phyloP scores from a whole-genome alignment of 2,329 filamentous ascomycete genomes.

The Colletotrichum phormii region DNA sequence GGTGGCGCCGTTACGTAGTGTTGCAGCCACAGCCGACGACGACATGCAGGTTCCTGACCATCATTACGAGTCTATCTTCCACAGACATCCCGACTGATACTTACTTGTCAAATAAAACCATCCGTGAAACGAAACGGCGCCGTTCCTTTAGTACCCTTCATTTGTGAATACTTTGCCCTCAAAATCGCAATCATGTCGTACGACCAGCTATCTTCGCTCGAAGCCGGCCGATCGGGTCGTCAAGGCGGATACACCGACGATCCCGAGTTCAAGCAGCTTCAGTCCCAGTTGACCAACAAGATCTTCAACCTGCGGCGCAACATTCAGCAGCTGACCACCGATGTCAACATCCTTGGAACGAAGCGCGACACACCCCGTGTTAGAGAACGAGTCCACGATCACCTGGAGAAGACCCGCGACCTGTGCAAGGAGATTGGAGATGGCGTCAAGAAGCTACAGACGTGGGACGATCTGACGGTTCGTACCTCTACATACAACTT shows the following conservation, averaged over 20 bases:
- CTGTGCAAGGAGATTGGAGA: conserved; percentile 94
- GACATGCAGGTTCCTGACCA: conserved; percentile 26
- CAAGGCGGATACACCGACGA: conserved; percentile 83
- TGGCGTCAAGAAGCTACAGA: conserved; percentile 90
- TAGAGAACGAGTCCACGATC: conserved; percentile 87
- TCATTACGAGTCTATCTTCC: not conserved
- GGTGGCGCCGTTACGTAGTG: conserved; percentile 28
- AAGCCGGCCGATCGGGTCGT: conserved; percentile 80
- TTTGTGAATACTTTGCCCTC: not conserved
- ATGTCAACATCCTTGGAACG: conserved; percentile 88
- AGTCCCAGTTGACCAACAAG: conserved; percentile 85
- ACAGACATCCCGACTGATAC: not conserved
- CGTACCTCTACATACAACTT: conserved; percentile 41
- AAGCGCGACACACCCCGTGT: conserved; percentile 91
- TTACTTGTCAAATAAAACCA: not conserved
- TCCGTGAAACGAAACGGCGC: not conserved
- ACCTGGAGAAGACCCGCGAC: conserved; percentile 86
- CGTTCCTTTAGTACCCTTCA: conserved; percentile 2
- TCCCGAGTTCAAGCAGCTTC: conserved; percentile 88
- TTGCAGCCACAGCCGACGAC: conserved; percentile 34
- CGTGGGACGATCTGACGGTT: conserved; percentile 87
- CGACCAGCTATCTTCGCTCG: conserved; percentile 85
- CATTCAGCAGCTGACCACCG: conserved; percentile 84
- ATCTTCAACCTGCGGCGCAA: conserved; percentile 91
- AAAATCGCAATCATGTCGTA: conserved; percentile 78